Conservation (phyloP, 2,329 filamentous ascomycete genomes). For the Pseudogymnoascus sp. region DNA sequence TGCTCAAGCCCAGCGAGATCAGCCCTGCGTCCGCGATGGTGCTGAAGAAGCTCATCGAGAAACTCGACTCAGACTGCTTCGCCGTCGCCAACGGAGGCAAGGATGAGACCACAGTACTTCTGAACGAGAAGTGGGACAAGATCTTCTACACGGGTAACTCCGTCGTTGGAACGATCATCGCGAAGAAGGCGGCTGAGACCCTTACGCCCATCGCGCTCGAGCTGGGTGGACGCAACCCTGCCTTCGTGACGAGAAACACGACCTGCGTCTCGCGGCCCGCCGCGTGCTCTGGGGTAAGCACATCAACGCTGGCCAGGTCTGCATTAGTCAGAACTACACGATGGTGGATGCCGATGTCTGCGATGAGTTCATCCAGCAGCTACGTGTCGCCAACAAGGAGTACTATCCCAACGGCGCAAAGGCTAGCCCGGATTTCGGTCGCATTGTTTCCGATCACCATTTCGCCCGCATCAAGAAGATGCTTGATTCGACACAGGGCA, state of each 20-base stretch:
- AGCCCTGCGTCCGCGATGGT: slow-evolving; percentile 71
- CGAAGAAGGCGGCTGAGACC: slow-evolving; percentile 81
- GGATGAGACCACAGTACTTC: slow-evolving; percentile 70
- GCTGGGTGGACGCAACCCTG: slow-evolving; percentile 86
- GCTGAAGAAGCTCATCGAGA: slow-evolving; percentile 69
- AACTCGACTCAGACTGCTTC: slow-evolving; percentile 73
- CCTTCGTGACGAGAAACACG: slow-evolving; percentile 82
- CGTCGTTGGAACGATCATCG: slow-evolving; percentile 75
- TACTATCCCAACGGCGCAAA: slow-evolving; percentile 82
- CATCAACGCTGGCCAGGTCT: slow-evolving; percentile 83
- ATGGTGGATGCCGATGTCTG: slow-evolving; percentile 72
- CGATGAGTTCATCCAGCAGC: slow-evolving; percentile 63
- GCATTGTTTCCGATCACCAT: slow-evolving; percentile 73
- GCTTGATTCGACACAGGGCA: slow-evolving; percentile 77
- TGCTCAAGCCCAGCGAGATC: slow-evolving; percentile 86
- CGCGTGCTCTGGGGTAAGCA: slow-evolving; percentile 86
- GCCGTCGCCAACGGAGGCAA: slow-evolving; percentile 73
- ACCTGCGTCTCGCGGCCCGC: slow-evolving; percentile 73
- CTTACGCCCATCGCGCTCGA: slow-evolving; percentile 85
- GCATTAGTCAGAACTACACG: slow-evolving; percentile 87
- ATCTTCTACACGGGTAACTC: slow-evolving; percentile 90
- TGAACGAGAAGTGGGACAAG: slow-evolving; percentile 93
- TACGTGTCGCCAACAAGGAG: slow-evolving; percentile 63
- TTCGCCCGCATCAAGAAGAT: slow-evolving; percentile 83
- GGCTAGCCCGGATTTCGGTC: slow-evolving; percentile 68